These are phyloP conservation scores for Cladosporium sp. DNA, from an alignment of 2,329 filamentous ascomycete genomes.

Conservation along the genomic window DNA sequence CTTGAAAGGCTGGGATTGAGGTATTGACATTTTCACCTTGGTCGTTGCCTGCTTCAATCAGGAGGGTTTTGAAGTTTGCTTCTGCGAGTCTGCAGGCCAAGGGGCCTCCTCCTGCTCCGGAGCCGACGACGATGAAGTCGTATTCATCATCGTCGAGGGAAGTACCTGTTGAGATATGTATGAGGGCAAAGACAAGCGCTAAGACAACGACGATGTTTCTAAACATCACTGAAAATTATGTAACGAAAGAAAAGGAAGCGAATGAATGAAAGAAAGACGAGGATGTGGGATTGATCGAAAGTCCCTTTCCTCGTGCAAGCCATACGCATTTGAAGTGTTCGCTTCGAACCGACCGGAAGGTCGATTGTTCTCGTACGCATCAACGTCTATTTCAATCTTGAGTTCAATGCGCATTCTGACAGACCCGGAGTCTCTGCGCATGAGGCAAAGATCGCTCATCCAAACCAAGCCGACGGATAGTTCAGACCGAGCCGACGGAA, in stretches of 20 bases:
- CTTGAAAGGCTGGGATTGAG: slow-evolving; percentile 57
- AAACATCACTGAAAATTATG: background rate
- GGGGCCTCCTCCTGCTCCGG: slow-evolving; percentile 61
- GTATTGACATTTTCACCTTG: slow-evolving; percentile 55
- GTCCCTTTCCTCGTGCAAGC: background rate
- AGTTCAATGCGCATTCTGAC: background rate
- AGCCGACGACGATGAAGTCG: slow-evolving; percentile 65
- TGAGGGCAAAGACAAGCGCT: background rate
- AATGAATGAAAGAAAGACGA: background rate
- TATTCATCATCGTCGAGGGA: slow-evolving; percentile 42
- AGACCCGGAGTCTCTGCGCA: background rate
- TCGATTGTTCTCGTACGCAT: background rate
- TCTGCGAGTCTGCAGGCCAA: slow-evolving; percentile 54
- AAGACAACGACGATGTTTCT: background rate
- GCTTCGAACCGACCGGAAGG: background rate
- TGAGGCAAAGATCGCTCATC: background rate
- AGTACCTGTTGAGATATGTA: background rate
- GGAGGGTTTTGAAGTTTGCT: slow-evolving; percentile 60
- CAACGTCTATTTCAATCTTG: background rate
- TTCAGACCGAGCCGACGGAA: background rate
- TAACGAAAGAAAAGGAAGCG: background rate
- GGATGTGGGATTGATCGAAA: background rate
- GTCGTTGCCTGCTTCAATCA: slow-evolving; percentile 64
- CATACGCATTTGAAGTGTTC: background rate
- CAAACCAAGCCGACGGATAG: background rate